Evolutionary conservation across 2,329 filamentous ascomycete genomes (phyloP), one percentile per base, ranked within the genome.

Genomic region (Colletotrichum kahawae): DNA sequence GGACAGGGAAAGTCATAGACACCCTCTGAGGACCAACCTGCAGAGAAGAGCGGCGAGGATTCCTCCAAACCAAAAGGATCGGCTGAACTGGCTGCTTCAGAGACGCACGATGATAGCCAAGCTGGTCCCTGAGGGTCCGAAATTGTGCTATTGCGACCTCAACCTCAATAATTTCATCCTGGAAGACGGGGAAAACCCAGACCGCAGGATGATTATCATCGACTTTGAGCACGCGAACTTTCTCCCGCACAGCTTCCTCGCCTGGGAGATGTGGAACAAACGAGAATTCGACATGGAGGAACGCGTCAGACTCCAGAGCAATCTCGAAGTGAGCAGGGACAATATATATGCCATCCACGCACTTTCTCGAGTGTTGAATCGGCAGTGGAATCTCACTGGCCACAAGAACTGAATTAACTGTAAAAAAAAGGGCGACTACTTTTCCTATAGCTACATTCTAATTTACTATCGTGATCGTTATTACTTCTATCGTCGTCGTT

Each of bases 141-240:
- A 60, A 13, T 31, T 60, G 27, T 60, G 56, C 13, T 60, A 33
- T 34, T 60, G 56, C 56, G 56, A 60, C 56, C 56, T 60, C 18
- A 60, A 60, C 27, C 56, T 60, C 31, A 8, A 60, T 10, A 60
- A 34, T 13, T 60, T 60, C 10, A 29, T 60, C 16, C 7, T 34
- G 29, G 56, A 21, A 18, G 31, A 60, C 31, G 5, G 10, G 31
- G 9, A 60, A 7, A 16, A 33, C 16, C 56, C 56, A n/a, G 5
- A 18, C 29, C 21, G 56, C 27, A 29, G 56, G 56, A 31, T 60
- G 10, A 60, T 60, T 18, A 34, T 60, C 18, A 60, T 60, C 27
- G 56, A 60, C 18, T 60, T 60, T 31, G 56, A 60, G 9, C 56
- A 60, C 10, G 29, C 18, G 9, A 31, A 31, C 14, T 60, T 60